Conservation (phyloP, 352 stramenopile genomes). For the Pythium insidiosum region DNA sequence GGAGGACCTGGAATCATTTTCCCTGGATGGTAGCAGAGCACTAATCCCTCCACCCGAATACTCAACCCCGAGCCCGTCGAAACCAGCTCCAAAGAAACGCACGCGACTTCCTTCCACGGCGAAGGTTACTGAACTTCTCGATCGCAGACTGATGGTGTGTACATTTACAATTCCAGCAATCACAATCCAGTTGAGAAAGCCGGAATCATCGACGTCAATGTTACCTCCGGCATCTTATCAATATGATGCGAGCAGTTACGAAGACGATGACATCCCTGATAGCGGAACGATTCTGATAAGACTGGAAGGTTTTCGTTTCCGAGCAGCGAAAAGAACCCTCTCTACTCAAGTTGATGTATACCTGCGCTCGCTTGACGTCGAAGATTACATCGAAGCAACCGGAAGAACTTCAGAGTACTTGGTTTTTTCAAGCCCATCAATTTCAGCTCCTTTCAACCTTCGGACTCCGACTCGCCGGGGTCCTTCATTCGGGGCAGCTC, state of each 20-base stretch:
- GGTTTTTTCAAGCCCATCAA: slow-evolving; percentile 71
- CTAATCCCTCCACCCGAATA: no score
- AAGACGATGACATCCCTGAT: slow-evolving; percentile 42
- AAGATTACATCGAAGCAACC: slow-evolving; percentile 60
- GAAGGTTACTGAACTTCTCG: slow-evolving; percentile 60
- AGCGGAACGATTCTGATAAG: slow-evolving; percentile 69
- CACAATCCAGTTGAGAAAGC: slow-evolving; percentile 75
- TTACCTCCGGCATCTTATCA: slow-evolving; percentile 42
- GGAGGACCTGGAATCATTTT: slow-evolving; percentile 14
- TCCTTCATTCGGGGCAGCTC: slow-evolving; percentile 19
- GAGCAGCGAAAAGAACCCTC: slow-evolving; percentile 72
- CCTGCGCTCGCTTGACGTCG: slow-evolving; percentile 66
- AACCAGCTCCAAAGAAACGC: no score
- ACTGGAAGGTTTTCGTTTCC: slow-evolving; percentile 74
- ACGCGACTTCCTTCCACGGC: slow-evolving; percentile 10
- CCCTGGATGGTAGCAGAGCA: slow-evolving; percentile 5
- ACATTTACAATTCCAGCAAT: slow-evolving; percentile 80
- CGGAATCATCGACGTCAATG: slow-evolving; percentile 24
- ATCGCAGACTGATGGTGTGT: slow-evolving; percentile 66
- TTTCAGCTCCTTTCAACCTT: slow-evolving; percentile 55
- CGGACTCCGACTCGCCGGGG: slow-evolving; percentile 36
- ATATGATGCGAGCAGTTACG: slow-evolving; percentile 28
- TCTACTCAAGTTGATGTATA: slow-evolving; percentile 66
- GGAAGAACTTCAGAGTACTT: slow-evolving; percentile 63
- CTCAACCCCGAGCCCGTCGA: no score